Evolutionary conservation across 1,284 basidiomycete species (phyloP), one percentile per base, ranked within the genome.

Genomic region (Austroboletus niveus): DNA sequence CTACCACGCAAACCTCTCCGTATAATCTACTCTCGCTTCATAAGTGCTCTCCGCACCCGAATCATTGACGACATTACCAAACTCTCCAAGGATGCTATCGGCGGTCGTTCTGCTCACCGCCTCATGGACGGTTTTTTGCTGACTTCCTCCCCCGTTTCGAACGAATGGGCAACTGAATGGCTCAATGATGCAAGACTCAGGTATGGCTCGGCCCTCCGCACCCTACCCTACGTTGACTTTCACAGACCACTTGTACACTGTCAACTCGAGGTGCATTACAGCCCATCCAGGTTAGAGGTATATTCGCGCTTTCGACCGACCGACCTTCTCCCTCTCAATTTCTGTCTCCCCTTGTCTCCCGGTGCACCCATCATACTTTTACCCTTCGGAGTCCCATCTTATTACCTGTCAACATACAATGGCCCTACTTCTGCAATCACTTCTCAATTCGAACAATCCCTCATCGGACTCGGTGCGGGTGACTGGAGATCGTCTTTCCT

Each of bases 341-440:
- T 61, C 10, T 64, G 66, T 27, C 64, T 75, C 7, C 78, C 80
- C 7, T 66, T 80, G 11, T 65, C 77, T 29, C 65, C 81, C 6
- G 86, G 87, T 17, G 76, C 80, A 14, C 86, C 86, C 6, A 81
- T 90, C 41, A 75, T 74, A 9, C 71, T 90, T 5, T 72, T 89
- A 24, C 87, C 88, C 2, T 77, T 84, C 57, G 84, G 79, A 22
- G 82, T 79, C 2, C 87, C 88, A 6, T 88, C 88, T 2, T 89
- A 84, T 64, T 87, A 79, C 57, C 72, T 89, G 32, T 76, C 80
- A 15, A 70, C 72, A 11, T 89, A 89, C 61, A 71, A 72, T 9
- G 87, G 87, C 15, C 82, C 87, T 14, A 79, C 80, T 3, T 74
- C 79, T 10, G 77, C 76, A 3, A 71, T 90, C n/a, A 74, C 76